These are phyloP conservation scores for Juglanconis sp. DNA, from an alignment of 2,329 filamentous ascomycete genomes.

Conservation along the genomic window DNA sequence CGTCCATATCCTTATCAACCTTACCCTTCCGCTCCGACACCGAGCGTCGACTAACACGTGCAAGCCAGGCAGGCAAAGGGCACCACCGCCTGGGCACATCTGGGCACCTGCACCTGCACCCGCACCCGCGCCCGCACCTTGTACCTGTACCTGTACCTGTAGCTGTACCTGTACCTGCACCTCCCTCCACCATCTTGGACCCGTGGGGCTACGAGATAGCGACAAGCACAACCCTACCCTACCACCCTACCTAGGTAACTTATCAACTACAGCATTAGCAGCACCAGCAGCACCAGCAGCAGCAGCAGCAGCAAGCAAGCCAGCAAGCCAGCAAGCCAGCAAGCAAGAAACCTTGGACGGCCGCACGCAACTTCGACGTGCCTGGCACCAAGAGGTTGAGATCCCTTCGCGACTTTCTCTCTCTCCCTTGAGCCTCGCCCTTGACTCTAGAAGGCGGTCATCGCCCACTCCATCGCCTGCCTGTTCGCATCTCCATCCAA, in stretches of 20 bases:
- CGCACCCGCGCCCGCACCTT: no score
- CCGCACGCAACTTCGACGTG: background rate
- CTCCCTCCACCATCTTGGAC: no score
- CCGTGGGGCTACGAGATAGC: background rate
- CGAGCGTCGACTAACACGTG: background rate
- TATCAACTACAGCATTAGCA: background rate
- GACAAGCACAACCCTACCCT: no score
- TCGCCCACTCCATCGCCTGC: background rate
- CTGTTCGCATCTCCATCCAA: background rate
- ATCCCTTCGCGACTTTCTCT: background rate
- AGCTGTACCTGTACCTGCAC: no score
- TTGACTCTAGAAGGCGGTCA: background rate
- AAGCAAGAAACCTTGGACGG: no score
- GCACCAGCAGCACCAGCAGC: background rate
- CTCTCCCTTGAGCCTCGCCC: background rate
- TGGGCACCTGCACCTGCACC: no score
- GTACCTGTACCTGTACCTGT: no score
- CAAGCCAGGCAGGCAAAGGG: background rate
- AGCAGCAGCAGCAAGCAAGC: background rate
- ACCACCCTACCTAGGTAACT: no score
- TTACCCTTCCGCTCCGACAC: no score
- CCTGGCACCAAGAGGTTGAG: no score
- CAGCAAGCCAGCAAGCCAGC: background rate
- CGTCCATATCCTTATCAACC: no score
- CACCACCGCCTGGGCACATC: no score